These are phyloP conservation scores for Prunus dulcis DNA, from an alignment of 306 rosid species.

Conservation along the genomic window DNA sequence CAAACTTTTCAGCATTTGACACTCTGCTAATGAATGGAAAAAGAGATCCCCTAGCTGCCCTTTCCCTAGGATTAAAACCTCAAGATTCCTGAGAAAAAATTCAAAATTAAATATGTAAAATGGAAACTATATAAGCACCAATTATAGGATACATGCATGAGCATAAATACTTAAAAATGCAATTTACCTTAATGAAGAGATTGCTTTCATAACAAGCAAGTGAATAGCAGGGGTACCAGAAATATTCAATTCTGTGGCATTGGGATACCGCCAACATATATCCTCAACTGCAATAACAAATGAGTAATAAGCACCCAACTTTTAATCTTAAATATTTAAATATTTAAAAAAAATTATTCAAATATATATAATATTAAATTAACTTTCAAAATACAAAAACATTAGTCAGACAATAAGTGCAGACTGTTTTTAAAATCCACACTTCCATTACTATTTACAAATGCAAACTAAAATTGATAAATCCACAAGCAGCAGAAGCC, in stretches of 20 bases:
- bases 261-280: constrained; percentile 94
- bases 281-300: constrained; percentile 67
- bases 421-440: neutral
- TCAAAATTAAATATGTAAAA: neutral
- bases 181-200: constrained; percentile 62
- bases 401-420: neutral
- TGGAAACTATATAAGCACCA: constrained; percentile 25
- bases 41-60: constrained; percentile 73
- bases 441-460: neutral
- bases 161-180: constrained; percentile 2
- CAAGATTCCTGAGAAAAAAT: constrained; percentile 66
- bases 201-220: constrained; percentile 75
- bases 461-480: neutral
- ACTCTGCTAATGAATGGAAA: constrained; percentile 77
- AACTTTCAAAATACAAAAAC: neutral
- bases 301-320: constrained; percentile 22
- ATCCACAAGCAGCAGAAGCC: neutral
- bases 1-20: constrained; percentile 62
- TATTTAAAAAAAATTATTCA: neutral
- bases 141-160: neutral
- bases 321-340: neutral
- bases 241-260: constrained; percentile 82
- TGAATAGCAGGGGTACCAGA: constrained; percentile 62
- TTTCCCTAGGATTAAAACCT: constrained; percentile 71
- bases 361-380: neutral